These are phyloP conservation scores for Nakazawaea populi DNA, from an alignment of 805 yeast species.

Conservation along the genomic window DNA sequence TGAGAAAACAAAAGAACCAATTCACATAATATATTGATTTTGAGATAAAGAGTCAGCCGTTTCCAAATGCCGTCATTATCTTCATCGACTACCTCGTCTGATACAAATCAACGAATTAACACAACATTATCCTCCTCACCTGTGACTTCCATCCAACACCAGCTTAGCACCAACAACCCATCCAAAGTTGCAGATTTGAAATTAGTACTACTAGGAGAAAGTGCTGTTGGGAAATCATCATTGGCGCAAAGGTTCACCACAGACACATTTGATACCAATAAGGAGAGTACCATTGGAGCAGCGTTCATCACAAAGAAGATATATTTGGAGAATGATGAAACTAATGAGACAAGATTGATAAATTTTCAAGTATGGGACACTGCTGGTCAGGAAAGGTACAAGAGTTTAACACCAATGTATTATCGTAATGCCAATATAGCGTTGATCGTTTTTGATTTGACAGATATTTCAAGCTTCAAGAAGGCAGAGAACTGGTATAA, in stretches of 20 bases:
- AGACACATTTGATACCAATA: constrained; percentile 65
- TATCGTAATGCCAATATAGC: constrained; percentile 81
- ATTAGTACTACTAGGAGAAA: constrained; percentile 38
- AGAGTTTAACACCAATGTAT: constrained; percentile 78
- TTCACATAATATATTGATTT: too few relatives aligned
- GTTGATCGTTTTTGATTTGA: constrained; percentile 80
- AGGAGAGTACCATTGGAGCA: constrained; percentile 97
- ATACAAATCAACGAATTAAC: background rate
- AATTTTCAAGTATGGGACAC: constrained; percentile 87
- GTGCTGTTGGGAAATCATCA: constrained; percentile 64
- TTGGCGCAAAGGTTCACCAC: constrained; percentile 74
- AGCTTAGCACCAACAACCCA: constrained; percentile 13
- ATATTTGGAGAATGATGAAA: constrained; percentile 23
- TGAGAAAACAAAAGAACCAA: too few relatives aligned
- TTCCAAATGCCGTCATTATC: background rate
- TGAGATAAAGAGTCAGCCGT: too few relatives aligned
- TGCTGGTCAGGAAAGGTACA: constrained; percentile 91
- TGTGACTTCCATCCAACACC: background rate
- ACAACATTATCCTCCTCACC: constrained; percentile 10
- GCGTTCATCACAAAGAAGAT: constrained; percentile 87
- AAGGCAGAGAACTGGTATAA: constrained; percentile 89
- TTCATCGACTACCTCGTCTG: background rate
- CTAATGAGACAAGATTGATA: constrained; percentile 18
- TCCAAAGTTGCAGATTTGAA: constrained; percentile 25
- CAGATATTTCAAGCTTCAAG: constrained; percentile 45